Percentiles rank a stretch among this genome's conserved stretches.
Evolutionary conservation across 208 protist genomes (phyloP).

Genomic region (Leishmania mexicana): DNA sequence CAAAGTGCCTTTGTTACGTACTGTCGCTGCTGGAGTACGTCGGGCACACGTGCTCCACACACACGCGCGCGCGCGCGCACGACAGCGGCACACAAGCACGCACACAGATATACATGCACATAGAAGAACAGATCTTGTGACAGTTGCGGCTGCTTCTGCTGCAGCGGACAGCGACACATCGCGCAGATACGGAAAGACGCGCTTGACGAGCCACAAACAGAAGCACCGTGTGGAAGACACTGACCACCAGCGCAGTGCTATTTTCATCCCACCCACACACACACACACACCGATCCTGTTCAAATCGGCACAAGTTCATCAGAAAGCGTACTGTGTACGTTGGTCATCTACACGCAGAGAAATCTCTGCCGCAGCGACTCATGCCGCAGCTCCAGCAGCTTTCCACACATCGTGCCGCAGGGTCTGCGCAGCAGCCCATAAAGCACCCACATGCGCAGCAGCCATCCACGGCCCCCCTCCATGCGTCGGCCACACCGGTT

Average conservation of each 20-base stretch:
- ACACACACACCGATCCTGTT: background rate
- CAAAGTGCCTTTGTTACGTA: background rate
- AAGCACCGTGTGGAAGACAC: background rate
- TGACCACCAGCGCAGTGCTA: background rate
- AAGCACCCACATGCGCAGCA: background rate
- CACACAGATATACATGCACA: background rate
- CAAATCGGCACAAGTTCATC: background rate
- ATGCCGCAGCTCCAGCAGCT: conserved; percentile 28
- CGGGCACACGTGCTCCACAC: background rate
- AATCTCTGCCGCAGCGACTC: background rate
- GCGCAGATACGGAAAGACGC: background rate
- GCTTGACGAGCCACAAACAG: background rate
- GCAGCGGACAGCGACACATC: background rate
- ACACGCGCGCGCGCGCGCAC: no score
- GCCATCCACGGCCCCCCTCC: background rate
- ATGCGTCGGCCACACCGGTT: conserved; percentile 5
- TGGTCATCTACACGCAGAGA: background rate
- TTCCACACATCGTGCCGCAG: conserved; percentile 2
- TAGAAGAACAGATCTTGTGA: background rate
- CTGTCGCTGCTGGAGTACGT: background rate
- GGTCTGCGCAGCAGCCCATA: background rate
- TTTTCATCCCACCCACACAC: background rate
- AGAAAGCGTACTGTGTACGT: background rate
- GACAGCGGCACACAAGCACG: background rate
- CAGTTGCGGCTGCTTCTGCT: background rate